These are phyloP conservation scores for Sphenostylis stenocarpa DNA, from an alignment of 306 rosid genomes.

Conservation along the genomic window DNA sequence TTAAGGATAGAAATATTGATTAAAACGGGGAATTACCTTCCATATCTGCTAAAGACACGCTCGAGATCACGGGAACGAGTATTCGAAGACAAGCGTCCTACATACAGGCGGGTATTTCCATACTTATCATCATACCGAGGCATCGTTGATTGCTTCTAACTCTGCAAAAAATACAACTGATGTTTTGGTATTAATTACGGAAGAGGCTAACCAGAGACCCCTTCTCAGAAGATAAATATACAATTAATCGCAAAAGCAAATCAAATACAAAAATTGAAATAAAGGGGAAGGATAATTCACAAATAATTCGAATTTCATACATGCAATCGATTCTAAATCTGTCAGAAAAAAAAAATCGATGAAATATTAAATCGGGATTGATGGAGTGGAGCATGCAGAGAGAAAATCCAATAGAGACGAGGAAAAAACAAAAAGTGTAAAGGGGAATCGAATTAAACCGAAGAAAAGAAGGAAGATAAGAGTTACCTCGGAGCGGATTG, in stretches of 20 bases:
- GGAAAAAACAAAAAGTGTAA: not conserved
- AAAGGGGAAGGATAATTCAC: not conserved
- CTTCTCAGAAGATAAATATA: not conserved
- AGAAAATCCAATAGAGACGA: not conserved
- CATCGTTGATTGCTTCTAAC: conserved; percentile 38
- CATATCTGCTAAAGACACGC: conserved; percentile 56
- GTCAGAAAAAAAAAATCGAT: not conserved
- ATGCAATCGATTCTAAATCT: not conserved
- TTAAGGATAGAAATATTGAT: not conserved
- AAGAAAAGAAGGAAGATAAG: not conserved
- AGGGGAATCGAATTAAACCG: not conserved
- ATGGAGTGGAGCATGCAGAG: not conserved
- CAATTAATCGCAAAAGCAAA: not conserved
- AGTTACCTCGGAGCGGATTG: conserved; percentile 6
- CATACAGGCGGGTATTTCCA: conserved; percentile 59
- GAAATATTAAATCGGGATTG: not conserved
- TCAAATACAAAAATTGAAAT: not conserved
- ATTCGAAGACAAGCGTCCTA: conserved; percentile 56
- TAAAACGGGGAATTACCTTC: conserved; percentile 44
- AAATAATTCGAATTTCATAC: not conserved
- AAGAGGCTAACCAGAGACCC: not conserved
- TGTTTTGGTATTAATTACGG: not conserved
- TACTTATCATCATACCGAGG: conserved; percentile 72
- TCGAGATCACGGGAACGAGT: conserved; percentile 68
- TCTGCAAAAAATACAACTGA: conserved; percentile 20